Conservation (phyloP, 495 filamentous ascomycete species). For the Saxophila tyrrhenica region DNA sequence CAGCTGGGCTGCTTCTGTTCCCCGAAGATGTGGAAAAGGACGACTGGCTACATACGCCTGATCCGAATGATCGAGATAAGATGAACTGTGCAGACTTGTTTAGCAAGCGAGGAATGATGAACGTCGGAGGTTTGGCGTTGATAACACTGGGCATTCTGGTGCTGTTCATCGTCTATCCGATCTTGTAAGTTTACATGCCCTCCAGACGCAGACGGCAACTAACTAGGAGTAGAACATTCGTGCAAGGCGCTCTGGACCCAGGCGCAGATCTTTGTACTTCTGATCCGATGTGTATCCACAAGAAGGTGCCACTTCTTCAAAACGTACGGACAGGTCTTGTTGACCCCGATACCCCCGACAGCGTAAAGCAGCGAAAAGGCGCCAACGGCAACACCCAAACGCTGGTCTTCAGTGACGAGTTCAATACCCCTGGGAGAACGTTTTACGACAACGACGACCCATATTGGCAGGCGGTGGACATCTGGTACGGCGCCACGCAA, state of each 20-base stretch:
- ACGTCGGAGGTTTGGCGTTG: constrained; percentile 53
- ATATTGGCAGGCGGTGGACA: constrained; percentile 22
- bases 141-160: constrained; percentile 52
- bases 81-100: constrained; percentile 54
- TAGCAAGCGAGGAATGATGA: constrained; percentile 52
- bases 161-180: constrained; percentile 63
- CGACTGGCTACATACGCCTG: constrained; percentile 65
- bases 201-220: too few relatives aligned
- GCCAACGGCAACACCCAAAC: constrained; percentile 20
- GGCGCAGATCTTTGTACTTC: constrained; percentile 26
- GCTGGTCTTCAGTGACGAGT: constrained; percentile 31
- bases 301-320: constrained; percentile 31
- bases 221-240: constrained; percentile 46
- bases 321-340: constrained; percentile 23
- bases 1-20: constrained; percentile 56
- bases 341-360: constrained; percentile 25
- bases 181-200: constrained; percentile 45
- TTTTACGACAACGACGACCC: constrained; percentile 28
- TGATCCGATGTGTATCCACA: constrained; percentile 44
- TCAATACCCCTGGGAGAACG: constrained; percentile 22
- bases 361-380: constrained; percentile 15
- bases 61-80: constrained; percentile 51
- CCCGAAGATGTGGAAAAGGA: constrained; percentile 72
- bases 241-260: constrained; percentile 30
- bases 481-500: constrained; percentile 28